These are phyloP conservation scores for Entomortierella chlamydospora DNA, from an alignment of 192 early-diverging fungal genomes.

Conservation along the genomic window DNA sequence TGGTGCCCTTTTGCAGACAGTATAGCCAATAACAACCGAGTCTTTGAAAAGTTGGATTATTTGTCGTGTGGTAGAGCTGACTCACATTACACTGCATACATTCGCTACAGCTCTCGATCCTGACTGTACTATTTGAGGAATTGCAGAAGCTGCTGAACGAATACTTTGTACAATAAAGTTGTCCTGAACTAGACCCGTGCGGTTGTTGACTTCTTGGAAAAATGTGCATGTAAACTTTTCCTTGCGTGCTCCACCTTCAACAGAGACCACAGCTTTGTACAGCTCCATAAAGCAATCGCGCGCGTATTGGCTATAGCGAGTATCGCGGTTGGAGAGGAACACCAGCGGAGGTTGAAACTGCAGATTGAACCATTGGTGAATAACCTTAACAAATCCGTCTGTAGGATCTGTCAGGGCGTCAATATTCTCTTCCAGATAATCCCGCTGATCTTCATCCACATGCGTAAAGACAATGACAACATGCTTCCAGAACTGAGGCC, in stretches of 20 bases:
- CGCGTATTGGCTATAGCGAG: constrained; percentile 58
- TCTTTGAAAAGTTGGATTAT: no score
- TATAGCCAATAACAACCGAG: no score
- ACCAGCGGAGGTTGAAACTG: constrained; percentile 58
- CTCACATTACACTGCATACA: constrained; percentile 48
- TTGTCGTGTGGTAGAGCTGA: not conserved
- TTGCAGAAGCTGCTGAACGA: constrained; percentile 37
- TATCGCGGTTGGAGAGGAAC: constrained; percentile 59
- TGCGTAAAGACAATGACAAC: constrained; percentile 66
- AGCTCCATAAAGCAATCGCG: constrained; percentile 59
- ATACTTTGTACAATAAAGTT: constrained; percentile 61
- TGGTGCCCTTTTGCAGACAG: no score
- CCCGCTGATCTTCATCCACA: constrained; percentile 60
- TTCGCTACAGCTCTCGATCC: constrained; percentile 46
- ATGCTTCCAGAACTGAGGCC: constrained; percentile 66
- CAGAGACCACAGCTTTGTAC: constrained; percentile 56
- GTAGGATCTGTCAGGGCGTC: constrained; percentile 55
- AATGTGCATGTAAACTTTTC: constrained; percentile 61
- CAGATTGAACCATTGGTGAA: constrained; percentile 58
- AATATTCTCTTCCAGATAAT: constrained; percentile 60
- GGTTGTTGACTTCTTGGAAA: constrained; percentile 59
- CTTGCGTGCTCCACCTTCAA: constrained; percentile 50
- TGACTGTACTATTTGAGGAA: constrained; percentile 49
- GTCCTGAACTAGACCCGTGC: constrained; percentile 55
- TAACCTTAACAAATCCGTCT: constrained; percentile 62